Base-by-base conservation (phyloP, 2,329 filamentous ascomycete species). In the Cladobotryum protrusum region DNA sequence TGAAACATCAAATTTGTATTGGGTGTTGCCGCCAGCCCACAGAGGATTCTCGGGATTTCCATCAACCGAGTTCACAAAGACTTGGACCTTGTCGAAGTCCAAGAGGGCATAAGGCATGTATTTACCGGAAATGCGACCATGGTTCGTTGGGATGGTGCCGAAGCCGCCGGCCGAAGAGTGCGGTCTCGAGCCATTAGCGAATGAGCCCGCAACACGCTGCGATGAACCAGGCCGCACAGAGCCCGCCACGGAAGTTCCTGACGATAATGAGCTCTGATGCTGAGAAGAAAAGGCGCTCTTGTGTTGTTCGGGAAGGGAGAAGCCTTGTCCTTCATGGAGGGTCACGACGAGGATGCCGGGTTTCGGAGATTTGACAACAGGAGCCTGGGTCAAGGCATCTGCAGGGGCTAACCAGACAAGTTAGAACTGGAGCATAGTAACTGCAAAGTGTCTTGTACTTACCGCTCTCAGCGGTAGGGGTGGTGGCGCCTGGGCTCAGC, bases 1-100 rank as follows among this genome's bases (percentile, higher is more conserved):
- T 49, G 93, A 97, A 54, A 99, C 93, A 75, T 99, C 93, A 68
- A 99, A 99, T 72, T 99, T 99, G 80, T 96, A 99, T 63, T 95
- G 90, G n/a, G 93, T 99, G 70, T 92, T 97, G 65, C 92, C 89
- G 55, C 93, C 93, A 3, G 92, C 91, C 90, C 93, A 99, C 0
- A 96, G 75, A 0, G 93, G 93, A 67, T 95, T 95, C 70, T 96
- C 90, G 9, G 93, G 92, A 43, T 83, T 91, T 51, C 93, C 93
- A 45, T 93, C 93, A 40, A 97, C 92, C 11, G 93, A 90, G 71
- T 96, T 96, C 71, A 97, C 90, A 67, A 99, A 97, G 50, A 97
- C 89, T 69, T 99, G 93, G 57, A 96, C 86, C 76, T 99, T 99
- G 73, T 99, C 93, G 70, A 97, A 99, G 72, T 99, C 93, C 55